Percentiles rank a stretch among this genome's conserved stretches.
phyloP scores from a whole-genome alignment of 2,329 filamentous ascomycete species.

The Aciculosporium take region DNA sequence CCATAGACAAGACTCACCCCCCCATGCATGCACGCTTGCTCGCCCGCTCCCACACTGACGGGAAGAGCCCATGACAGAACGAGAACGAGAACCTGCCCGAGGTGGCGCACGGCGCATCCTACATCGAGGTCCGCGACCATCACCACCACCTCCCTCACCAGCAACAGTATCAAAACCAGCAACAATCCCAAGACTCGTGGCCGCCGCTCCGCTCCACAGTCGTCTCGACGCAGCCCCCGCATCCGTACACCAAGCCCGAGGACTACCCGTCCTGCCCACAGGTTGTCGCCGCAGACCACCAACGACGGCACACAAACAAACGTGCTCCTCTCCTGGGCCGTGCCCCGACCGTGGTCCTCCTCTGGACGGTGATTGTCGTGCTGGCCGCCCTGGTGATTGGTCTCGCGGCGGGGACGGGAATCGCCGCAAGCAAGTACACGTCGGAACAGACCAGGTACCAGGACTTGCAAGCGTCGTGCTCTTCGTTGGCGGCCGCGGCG shows the following conservation, averaged over 20 bases:
- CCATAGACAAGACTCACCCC: no score
- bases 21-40: no score
- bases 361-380: constrained; percentile 26
- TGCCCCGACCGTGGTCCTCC: constrained; percentile 23
- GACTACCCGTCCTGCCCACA: constrained; percentile 1
- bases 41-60: background rate
- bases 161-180: background rate
- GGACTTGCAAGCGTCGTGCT: constrained; percentile 14
- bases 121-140: background rate
- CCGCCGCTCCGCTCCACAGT: background rate
- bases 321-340: constrained; percentile 10
- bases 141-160: background rate
- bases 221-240: background rate
- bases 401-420: constrained; percentile 29
- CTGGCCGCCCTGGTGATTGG: constrained; percentile 28
- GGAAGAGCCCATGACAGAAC: no score
- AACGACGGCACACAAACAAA: no score
- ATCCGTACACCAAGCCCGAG: background rate
- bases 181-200: background rate
- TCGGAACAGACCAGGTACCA: constrained; percentile 14
- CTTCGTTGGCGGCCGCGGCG: background rate
- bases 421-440: constrained; percentile 25
- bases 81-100: constrained; percentile 1
- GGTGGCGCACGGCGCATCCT: background rate
- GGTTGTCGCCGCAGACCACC: background rate